phyloP scores from a whole-genome alignment of 768 basidiomycete genomes.

The Trametes cingulata region DNA sequence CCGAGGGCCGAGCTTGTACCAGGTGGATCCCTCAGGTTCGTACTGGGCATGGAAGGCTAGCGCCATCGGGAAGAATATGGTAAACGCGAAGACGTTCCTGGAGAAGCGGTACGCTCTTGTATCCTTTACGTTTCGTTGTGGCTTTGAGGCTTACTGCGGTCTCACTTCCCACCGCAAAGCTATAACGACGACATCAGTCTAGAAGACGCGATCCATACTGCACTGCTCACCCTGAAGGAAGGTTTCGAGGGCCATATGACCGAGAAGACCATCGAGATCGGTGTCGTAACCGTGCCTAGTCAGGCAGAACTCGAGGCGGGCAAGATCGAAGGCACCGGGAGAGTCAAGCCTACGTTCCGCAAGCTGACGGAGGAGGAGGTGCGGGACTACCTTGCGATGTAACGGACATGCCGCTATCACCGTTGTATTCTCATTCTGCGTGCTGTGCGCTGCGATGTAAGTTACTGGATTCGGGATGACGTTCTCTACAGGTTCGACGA shows the following conservation, averaged over 20 bases:
- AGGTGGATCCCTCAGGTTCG: constrained; percentile 98
- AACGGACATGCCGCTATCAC: constrained; percentile 29
- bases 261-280: constrained; percentile 99
- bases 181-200: constrained; percentile 99
- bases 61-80: constrained; percentile 99
- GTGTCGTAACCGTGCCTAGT: constrained; percentile 90
- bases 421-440: constrained; percentile 10
- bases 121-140: constrained; percentile 23
- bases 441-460: constrained; percentile 16
- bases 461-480: constrained; percentile 14
- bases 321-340: constrained; percentile 54
- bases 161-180: constrained; percentile 43
- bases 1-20: constrained; percentile 96
- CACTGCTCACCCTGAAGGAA: constrained; percentile 95
- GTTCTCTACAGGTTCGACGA: constrained; percentile 4
- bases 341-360: constrained; percentile 87
- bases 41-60: constrained; percentile 99
- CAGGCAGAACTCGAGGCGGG: constrained; percentile 65
- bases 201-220: constrained; percentile 99
- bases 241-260: constrained; percentile 99
- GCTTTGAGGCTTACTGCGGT: constrained; percentile 19
- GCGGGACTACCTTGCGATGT: constrained; percentile 89
- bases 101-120: constrained; percentile 82
- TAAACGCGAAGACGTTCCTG: constrained; percentile 98
- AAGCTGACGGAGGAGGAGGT: constrained; percentile 97